Evolutionary conservation across 495 filamentous ascomycete species (phyloP), one percentile per base, ranked within the genome.

Genomic region (Ramalina intermedia): DNA sequence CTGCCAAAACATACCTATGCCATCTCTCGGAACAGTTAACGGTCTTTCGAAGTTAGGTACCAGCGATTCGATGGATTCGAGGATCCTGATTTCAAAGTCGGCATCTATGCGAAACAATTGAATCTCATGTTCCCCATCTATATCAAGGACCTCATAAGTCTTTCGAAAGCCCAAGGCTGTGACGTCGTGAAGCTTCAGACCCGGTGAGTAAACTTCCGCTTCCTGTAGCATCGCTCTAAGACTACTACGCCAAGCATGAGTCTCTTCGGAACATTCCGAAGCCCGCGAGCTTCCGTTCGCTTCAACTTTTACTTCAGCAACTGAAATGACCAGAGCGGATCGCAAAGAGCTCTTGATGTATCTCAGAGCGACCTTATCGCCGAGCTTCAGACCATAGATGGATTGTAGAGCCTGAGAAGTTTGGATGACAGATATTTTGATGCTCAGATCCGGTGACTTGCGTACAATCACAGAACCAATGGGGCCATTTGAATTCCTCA

Each of bases 371-470:
- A 84, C 63, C 41, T 75, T 71, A 47, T 82, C 79, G 4, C 74
- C 79, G 1, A 83, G 61, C 40, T 78, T 80, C 57, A 84, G 73
- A 36, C 69, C 73, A 55, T 80, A 84, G 18, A 69, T 71, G 17
- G 76, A 72, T 50, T 82, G 78, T 43, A 87, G 75, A 18, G 69
- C 69, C 46, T 79, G 76, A 21, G 81, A 82, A 46, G 77, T 76
- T 61, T 83, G 79, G 4, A 80, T 69, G 23, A 82, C 69, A 23
- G 75, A 68, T 47, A 73, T 78, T 55, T 80, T 73, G 37, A 83
- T 70, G n/a, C 16, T 37, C 52, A 75, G 79, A 51, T 84, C 79
- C 4, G 70, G 53, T 17, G 80, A 75, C 39, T 72, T 69, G 79
- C 81, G 85, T 13, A 78, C 75, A 48, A 82, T 74, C 6, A 79